phyloP scores from a whole-genome alignment of 345 rosid genomes.

The Melaleuca quinquenervia region DNA sequence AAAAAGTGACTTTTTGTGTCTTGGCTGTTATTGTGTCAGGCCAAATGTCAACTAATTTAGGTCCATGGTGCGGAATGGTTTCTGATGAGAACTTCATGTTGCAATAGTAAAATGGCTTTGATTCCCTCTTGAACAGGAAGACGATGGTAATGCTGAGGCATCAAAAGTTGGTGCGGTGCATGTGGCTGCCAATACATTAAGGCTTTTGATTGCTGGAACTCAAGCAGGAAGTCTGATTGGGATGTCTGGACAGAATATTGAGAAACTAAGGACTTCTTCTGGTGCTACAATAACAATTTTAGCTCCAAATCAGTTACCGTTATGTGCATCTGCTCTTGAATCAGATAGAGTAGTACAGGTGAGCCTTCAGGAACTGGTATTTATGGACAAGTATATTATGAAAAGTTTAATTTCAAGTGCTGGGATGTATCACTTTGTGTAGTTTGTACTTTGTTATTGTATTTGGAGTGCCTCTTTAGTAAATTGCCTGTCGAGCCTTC shows the following conservation, averaged over 20 bases:
- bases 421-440: not conserved
- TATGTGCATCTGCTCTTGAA: slow-evolving; percentile 60
- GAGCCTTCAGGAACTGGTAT: not conserved
- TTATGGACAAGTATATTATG: not conserved
- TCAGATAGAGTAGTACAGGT: slow-evolving; percentile 69
- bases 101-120: not conserved
- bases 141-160: slow-evolving; percentile 21
- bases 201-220: slow-evolving; percentile 54
- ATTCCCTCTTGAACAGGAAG: slow-evolving; percentile 29
- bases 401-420: not conserved
- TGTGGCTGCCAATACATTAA: slow-evolving; percentile 48
- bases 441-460: not conserved
- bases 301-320: slow-evolving; percentile 55
- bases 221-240: slow-evolving; percentile 60
- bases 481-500: not conserved
- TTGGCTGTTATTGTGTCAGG: not conserved
- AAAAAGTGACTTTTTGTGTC: not conserved
- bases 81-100: not conserved
- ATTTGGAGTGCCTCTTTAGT: not conserved
- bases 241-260: slow-evolving; percentile 54
- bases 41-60: not conserved
- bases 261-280: slow-evolving; percentile 45
- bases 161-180: slow-evolving; percentile 26
- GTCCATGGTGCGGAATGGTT: not conserved
- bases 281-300: slow-evolving; percentile 49